Base-by-base conservation (phyloP, 2,329 filamentous ascomycete species). In the Ceratocystis diversiconidia region DNA sequence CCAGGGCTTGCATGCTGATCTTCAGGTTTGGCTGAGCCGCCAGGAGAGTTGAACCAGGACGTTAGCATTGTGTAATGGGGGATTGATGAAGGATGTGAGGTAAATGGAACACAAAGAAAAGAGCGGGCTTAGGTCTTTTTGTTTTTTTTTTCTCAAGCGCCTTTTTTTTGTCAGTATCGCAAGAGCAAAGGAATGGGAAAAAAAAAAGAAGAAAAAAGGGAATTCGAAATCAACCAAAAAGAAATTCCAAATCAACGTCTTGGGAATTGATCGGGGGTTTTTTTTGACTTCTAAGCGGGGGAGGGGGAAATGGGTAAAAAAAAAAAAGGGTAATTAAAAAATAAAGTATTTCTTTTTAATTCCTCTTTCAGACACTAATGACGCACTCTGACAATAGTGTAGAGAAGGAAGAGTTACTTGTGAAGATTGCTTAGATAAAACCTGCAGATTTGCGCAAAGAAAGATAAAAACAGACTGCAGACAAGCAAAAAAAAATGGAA, bases 1-100 rank as follows among this genome's bases (percentile, higher is more conserved):
- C 75, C 75, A 10, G 77, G 79, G 68, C 70, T 74, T 68, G 73
- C 73, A 66, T 71, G 72, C 28, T 85, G 85, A 66, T 88, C 85
- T 69, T 75, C 75, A 3, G 85, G 52, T 52, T 68, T 69, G 43
- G 55, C 57, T 65, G 65, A 44, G 57, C 28, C 32, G 50, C 61
- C 65, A 10, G 68, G 65, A 43, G 44, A 66, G 36, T 62, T 59
- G 30, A 67, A 69, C 75, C 76, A 79, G 71, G 72, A 73, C 69
- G 76, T 78, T 70, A 79, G 75, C 75, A 78, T 79, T 69, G 25
- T 67, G 48, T 52, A 15, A 25, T 8, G 19, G 48, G 48, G 15
- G 61, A 6, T 17, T 52, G 32, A 36, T n/a, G 15, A 36, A 52
- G 30, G 17, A 15, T 7, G 22, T 17, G 36, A 55, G 19, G 19